Base-by-base conservation (phyloP, 2,329 filamentous ascomycete genomes). In the Triangularia verruculosa region DNA sequence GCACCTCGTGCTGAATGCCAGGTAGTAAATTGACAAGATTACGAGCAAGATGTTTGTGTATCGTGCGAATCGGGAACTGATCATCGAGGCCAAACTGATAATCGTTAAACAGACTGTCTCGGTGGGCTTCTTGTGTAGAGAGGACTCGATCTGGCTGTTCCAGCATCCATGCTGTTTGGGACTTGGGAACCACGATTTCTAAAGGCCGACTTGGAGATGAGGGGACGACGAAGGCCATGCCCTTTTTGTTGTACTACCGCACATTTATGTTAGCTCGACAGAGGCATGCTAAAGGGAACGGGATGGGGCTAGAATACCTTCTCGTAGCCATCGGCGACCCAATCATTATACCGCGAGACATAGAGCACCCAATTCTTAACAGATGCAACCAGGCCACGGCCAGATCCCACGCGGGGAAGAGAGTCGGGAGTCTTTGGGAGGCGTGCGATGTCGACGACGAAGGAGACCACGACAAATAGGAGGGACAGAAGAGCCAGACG, bases 111-210 rank as follows among this genome's bases (percentile, higher is more conserved):
- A 80, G 69, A 3, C 76, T 64, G n/a, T 74, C 72, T 52, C 75
- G 73, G 66, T 80, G 80, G 0, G 80, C 79, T 1, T 76, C 71
- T 57, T 76, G 70, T 0, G 78, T 72, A 1, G 78, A 80, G 27
- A 82, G 71, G 1, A 78, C 67, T 27, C 70, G 68, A 61, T 82
- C 80, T n/a, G 80, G 79, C 66, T 79, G 76, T 51, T 80, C 78
- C 63, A 82, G 75, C 70, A 82, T 75, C 80, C 80, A 82, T 8
- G 72, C 69, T 8, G 79, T 76, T 68, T 81, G 78, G 0, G 74
- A 76, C 3, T 72, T 74, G 1, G 80, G 80, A 3, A 82, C 71
- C 57, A 82, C 75, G 43, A 82, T 76, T 53, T 82, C 79, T 22
- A 77, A 72, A 1, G 78, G 74, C 2, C 77, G 74, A 7, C 76